Base-by-base conservation (phyloP, 768 basidiomycete species). In the Podaxis sp. region DNA sequence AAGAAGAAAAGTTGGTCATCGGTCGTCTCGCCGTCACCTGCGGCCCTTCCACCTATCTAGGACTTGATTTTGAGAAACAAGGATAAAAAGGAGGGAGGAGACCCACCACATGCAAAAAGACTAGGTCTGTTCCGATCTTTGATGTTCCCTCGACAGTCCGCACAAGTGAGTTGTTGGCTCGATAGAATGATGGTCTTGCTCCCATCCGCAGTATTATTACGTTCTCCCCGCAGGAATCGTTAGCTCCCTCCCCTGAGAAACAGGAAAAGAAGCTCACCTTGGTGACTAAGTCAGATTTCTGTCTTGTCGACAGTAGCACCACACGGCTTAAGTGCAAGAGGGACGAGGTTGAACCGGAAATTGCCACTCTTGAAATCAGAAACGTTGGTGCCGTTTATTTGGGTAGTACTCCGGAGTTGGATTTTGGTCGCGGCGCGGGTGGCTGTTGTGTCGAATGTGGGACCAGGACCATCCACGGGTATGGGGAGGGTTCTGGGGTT, bases 1-100 rank as follows among this genome's bases (percentile, higher is more conserved):
- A 69, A 69, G 61, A 70, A 70, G 65, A 63, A 72, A 46, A 68
- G 69, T 36, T 70, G 67, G 47, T 69, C 67, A 6, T 62, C 56
- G 5, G 61, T 66, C 10, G 68, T 70, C 37, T 63, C 61, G 9
- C 69, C 69, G 46, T 69, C 71, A 21, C 69, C 71, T 1, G 59
- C 69, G 38, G 68, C 71, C 23, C 68, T 66, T 14, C 71, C 69
- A 36, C 71, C 67, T 69, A 14, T 5, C n/a, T 6, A 18, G 5
- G 18, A 7, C 32, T 32, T 9, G 32, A 32, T 32, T n/a, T 21
- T 44, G 14, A 2, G 18, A 44, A 6, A 21, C 18, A 44, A 16
- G 42, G 18, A 1, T 0, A 18, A 44, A 18, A 14, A 18, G 9
- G 35, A 28, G 13, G 14, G 9, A 1, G 5, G 6, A 10, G 1